Evolutionary conservation across 176 grass and related monocot species (phyloP).

Genomic region (Poa annua): DNA sequence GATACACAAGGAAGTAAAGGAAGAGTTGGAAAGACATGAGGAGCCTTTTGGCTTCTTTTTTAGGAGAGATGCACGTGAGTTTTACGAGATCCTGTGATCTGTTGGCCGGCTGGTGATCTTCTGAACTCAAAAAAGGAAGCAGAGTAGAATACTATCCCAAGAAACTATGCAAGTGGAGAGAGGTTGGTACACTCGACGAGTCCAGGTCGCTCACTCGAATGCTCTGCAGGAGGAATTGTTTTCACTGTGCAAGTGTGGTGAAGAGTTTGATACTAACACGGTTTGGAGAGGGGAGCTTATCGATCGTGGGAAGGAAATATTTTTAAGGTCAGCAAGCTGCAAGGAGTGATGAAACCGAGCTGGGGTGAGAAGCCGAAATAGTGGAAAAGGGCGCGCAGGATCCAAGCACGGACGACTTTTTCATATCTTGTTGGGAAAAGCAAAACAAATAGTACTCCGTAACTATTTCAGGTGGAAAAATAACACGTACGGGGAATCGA

Average conservation of each 20-base stretch:
- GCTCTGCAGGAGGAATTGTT: no score
- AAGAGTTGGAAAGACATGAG: conserved; percentile 18
- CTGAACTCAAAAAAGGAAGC: conserved; percentile 14
- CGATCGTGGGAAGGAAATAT: no score
- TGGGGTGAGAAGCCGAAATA: conserved; percentile 35
- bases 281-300: no score
- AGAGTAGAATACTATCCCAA: conserved; percentile 20
- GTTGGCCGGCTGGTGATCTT: not conserved
- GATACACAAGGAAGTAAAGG: no score
- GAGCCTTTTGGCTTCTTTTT: conserved; percentile 38
- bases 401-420: conserved; percentile 24
- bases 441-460: conserved; percentile 28
- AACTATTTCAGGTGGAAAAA: no score
- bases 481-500: no score
- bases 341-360: conserved; percentile 41
- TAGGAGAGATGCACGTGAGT: conserved; percentile 34
- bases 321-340: no score
- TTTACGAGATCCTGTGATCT: conserved; percentile 32
- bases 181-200: not conserved
- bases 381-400: conserved; percentile 40
- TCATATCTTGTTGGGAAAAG: conserved; percentile 21
- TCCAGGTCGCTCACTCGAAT: not conserved
- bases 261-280: no score
- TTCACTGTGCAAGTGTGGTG: not conserved
- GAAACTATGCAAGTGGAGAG: conserved; percentile 4